Evolutionary conservation across 345 rosid species (phyloP), one percentile per base, ranked within the genome.

Genomic region (Viola odorata): DNA sequence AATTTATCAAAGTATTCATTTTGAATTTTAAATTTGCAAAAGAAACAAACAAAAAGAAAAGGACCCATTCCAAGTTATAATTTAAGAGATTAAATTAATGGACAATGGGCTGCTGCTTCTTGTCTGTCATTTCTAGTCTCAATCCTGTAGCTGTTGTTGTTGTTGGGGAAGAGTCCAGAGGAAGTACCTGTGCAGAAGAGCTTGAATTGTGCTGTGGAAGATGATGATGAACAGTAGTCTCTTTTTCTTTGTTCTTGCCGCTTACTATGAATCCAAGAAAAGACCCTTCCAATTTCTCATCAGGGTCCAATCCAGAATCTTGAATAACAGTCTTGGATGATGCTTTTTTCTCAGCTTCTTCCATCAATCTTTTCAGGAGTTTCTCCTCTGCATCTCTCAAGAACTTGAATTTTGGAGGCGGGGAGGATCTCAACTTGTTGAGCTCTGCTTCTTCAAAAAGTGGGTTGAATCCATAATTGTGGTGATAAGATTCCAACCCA

Each of bases 381-480:
- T 94, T 90, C 76, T 86, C 97, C 71, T 94, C 97, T 7, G 97
- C 99, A 60, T 86, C 96, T 62, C 97, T 85, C 74, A 94, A 62
- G 78, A 94, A 94, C 96, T 94, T 90, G 75, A 94, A 82, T 50
- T 78, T 94, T 5, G 97, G 96, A 40, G 99, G 99, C 13, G 99
- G 99, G 7, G 99, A 88, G 36, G 92, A 68, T 66, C 65, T 51
- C 12, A 80, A 56, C 79, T 80, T 75, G 64, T 68, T 78, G 15
- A 73, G 71, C 76, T 83, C 89, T 12, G 71, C 67, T 52, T 86
- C 90, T 23, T 94, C 97, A 64, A 85, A 90, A 60, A 94, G 84
- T 69, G 96, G 97, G 53, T 94, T 94, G 89, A 83, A 80, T 71
- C 86, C 91, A 50, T 53, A 81, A 23, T 23, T 23, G 64, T 54